Percentiles rank a stretch among this genome's conserved stretches.
Evolutionary conservation across 2,329 filamentous ascomycete species (phyloP).

Genomic region (Trichoderma sp.): DNA sequence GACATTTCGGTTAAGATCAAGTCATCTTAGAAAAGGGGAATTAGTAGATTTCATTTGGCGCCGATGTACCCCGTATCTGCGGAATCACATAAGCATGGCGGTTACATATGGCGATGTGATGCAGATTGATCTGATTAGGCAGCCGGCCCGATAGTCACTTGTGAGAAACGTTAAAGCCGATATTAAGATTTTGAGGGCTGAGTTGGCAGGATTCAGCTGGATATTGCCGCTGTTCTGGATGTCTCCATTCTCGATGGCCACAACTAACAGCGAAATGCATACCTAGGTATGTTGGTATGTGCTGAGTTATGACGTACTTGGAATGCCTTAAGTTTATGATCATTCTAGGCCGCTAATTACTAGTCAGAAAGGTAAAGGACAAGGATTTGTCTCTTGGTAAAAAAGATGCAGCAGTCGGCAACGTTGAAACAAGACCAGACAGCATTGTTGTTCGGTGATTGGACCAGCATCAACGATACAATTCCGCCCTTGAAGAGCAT

Average conservation of each 20-base stretch:
- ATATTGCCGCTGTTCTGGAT: neutral
- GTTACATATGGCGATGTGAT: neutral
- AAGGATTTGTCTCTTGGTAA: neutral
- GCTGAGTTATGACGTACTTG: neutral
- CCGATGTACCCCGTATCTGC: conserved; percentile 19
- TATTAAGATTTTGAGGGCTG: neutral
- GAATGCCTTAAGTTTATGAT: neutral
- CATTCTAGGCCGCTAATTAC: neutral
- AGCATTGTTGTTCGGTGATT: neutral
- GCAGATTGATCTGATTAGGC: neutral
- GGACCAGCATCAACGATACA: conserved; percentile 5
- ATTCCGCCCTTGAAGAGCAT: neutral
- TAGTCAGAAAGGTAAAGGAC: neutral
- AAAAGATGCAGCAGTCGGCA: neutral
- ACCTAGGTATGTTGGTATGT: neutral
- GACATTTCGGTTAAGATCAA: neutral
- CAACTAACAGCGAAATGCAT: neutral
- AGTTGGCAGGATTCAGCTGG: neutral
- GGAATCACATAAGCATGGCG: conserved; percentile 11
- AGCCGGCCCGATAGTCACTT: neutral
- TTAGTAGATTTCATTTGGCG: conserved; percentile 21
- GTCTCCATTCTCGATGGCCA: neutral
- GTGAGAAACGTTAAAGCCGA: neutral
- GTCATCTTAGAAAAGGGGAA: neutral
- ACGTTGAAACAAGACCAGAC: conserved; percentile 11